These are phyloP conservation scores for Candida patagonica DNA, from an alignment of 805 yeast genomes.

Conservation along the genomic window DNA sequence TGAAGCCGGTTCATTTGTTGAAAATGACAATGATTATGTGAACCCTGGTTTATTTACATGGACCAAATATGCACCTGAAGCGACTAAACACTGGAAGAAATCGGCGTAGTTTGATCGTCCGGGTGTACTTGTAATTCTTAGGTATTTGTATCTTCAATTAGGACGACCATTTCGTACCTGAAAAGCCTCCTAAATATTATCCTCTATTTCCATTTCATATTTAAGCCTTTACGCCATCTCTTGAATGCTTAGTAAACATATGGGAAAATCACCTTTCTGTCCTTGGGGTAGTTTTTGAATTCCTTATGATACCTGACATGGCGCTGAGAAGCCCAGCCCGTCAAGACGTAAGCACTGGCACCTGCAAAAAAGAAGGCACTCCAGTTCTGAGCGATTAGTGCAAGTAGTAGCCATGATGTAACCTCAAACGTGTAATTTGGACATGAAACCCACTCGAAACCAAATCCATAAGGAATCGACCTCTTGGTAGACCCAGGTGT, in stretches of 20 bases:
- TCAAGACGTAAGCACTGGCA: conserved; percentile 78
- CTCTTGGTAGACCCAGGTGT: conserved; percentile 48
- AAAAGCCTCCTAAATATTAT: too few species aligned
- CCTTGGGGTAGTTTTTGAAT: conserved; percentile 72
- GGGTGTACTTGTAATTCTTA: too few species aligned
- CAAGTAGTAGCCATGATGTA: conserved; percentile 61
- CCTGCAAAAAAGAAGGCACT: conserved; percentile 60
- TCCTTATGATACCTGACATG: conserved; percentile 58
- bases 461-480: conserved; percentile 73
- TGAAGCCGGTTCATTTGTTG: background rate
- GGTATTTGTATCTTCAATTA: too few species aligned
- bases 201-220: too few species aligned
- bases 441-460: conserved; percentile 71
- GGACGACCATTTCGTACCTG: too few species aligned
- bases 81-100: conserved; percentile 7
- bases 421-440: conserved; percentile 93
- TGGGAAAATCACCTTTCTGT: conserved; percentile 75
- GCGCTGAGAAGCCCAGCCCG: conserved; percentile 82
- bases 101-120: too few species aligned
- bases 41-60: conserved; percentile 22
- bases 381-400: conserved; percentile 69
- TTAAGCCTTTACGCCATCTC: too few species aligned
- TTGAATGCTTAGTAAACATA: too few species aligned
- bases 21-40: conserved; percentile 17
- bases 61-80: conserved; percentile 11